Conservation (phyloP, 164 flowering plant species). For the Macadamia integrifolia region DNA sequence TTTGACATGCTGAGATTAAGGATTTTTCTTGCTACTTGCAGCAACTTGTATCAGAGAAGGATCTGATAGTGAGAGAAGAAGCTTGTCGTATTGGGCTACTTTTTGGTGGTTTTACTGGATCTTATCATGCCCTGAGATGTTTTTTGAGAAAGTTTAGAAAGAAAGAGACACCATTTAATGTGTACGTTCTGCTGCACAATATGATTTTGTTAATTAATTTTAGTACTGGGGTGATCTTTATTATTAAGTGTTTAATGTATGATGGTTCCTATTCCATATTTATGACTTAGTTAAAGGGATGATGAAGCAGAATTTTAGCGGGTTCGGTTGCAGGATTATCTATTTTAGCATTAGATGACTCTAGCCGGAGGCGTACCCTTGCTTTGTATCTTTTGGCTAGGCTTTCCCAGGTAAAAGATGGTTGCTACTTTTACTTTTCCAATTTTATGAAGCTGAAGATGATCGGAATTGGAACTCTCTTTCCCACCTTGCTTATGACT, state of each 20-base stretch:
- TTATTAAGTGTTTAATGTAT: slow-evolving; percentile 20
- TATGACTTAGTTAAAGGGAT: slow-evolving; percentile 77
- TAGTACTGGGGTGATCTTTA: neutral
- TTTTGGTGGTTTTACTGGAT: slow-evolving; percentile 95
- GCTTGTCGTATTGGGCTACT: slow-evolving; percentile 95
- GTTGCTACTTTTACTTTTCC: neutral
- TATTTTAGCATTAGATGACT: slow-evolving; percentile 82
- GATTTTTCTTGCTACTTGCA: slow-evolving; percentile 26
- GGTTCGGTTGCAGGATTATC: slow-evolving; percentile 95
- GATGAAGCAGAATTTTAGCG: slow-evolving; percentile 97
- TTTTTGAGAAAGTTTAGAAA: slow-evolving; percentile 71
- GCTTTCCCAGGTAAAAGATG: slow-evolving; percentile 63
- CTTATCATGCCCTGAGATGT: slow-evolving; percentile 92
- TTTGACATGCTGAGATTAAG: neutral
- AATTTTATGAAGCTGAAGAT: neutral
- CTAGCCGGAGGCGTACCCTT: slow-evolving; percentile 85
- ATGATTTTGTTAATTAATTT: neutral
- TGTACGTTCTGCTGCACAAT: slow-evolving; percentile 45
- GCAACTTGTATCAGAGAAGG: slow-evolving; percentile 99
- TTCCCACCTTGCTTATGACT: slow-evolving; percentile 4
- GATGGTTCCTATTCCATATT: slow-evolving; percentile 33
- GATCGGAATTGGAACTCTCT: neutral
- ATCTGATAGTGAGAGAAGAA: slow-evolving; percentile 95
- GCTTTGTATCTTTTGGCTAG: slow-evolving; percentile 91
- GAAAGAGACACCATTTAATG: slow-evolving; percentile 83